These are phyloP conservation scores for Cytospora piceicola DNA, from an alignment of 2,329 filamentous ascomycete species.

Conservation along the genomic window DNA sequence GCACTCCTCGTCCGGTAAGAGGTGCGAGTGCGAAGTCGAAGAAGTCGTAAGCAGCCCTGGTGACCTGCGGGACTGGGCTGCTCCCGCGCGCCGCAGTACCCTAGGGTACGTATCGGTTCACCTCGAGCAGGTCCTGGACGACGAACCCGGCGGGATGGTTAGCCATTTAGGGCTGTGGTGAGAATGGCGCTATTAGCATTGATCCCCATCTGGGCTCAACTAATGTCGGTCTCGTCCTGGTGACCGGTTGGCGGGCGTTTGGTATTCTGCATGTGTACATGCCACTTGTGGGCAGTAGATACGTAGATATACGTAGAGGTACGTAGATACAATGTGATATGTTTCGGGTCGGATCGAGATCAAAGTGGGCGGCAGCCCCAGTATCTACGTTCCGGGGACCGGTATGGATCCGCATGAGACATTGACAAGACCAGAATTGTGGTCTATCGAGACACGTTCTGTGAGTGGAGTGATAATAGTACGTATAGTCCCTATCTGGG, in stretches of 20 bases:
- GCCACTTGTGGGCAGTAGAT: background rate
- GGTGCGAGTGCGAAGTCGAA: slow-evolving; percentile 43
- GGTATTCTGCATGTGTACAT: background rate
- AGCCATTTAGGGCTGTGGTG: too few relatives aligned
- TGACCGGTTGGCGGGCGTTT: background rate
- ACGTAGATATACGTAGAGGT: too few relatives aligned
- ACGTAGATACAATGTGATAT: background rate
- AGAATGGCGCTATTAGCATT: too few relatives aligned
- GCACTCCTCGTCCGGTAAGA: slow-evolving; percentile 36
- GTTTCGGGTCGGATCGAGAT: background rate
- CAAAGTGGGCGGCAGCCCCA: background rate
- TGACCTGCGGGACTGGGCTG: too few relatives aligned
- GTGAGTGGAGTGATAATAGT: too few relatives aligned
- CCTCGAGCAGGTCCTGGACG: slow-evolving; percentile 41
- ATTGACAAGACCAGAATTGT: background rate
- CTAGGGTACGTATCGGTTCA: slow-evolving; percentile 37
- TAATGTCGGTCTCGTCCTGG: too few relatives aligned
- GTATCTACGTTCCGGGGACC: background rate
- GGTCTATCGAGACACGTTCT: background rate
- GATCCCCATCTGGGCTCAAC: too few relatives aligned
- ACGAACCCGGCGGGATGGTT: slow-evolving; percentile 37
- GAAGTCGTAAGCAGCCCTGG: slow-evolving; percentile 25
- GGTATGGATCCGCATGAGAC: too few relatives aligned
- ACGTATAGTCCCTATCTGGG: too few relatives aligned
- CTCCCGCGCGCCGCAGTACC: background rate